Evolutionary conservation across 1,284 basidiomycete species (phyloP).

Genomic region (Boletus holoroseus): DNA sequence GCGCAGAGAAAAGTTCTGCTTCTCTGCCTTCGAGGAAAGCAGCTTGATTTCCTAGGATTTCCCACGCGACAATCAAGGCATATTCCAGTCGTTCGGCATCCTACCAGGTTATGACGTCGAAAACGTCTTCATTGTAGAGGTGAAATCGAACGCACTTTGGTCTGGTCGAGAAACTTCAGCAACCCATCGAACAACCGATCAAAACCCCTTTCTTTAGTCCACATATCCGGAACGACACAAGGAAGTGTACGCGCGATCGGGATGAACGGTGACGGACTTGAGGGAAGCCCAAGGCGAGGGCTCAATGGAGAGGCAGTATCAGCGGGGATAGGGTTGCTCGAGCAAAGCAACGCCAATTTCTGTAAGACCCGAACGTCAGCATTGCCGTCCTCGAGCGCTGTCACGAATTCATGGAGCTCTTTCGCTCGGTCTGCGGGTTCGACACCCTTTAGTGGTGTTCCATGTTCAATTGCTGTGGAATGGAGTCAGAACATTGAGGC

Average conservation of each 20-base stretch:
- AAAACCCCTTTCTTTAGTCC: conserved; percentile 63
- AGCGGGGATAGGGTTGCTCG: conserved; percentile 49
- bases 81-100: conserved; percentile 60
- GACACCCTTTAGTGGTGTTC: conserved; percentile 38
- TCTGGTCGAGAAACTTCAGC: conserved; percentile 52
- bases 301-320: conserved; percentile 41
- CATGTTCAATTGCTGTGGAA: conserved; percentile 46
- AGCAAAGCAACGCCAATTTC: conserved; percentile 57
- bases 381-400: conserved; percentile 47
- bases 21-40: conserved; percentile 67
- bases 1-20: conserved; percentile 58
- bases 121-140: not conserved
- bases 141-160: conserved; percentile 42
- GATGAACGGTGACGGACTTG: conserved; percentile 48
- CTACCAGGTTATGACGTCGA: conserved; percentile 36
- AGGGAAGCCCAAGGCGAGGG: conserved; percentile 38
- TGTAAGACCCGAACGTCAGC: conserved; percentile 51
- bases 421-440: conserved; percentile 38
- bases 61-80: conserved; percentile 70
- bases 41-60: conserved; percentile 65
- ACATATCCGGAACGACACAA: conserved; percentile 49
- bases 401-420: conserved; percentile 51
- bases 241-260: conserved; percentile 38
- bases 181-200: conserved; percentile 60
- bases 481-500: conserved; percentile 14